These are phyloP conservation scores for Antarctomyces pellizariae DNA, from an alignment of 495 filamentous ascomycete genomes.

Conservation along the genomic window DNA sequence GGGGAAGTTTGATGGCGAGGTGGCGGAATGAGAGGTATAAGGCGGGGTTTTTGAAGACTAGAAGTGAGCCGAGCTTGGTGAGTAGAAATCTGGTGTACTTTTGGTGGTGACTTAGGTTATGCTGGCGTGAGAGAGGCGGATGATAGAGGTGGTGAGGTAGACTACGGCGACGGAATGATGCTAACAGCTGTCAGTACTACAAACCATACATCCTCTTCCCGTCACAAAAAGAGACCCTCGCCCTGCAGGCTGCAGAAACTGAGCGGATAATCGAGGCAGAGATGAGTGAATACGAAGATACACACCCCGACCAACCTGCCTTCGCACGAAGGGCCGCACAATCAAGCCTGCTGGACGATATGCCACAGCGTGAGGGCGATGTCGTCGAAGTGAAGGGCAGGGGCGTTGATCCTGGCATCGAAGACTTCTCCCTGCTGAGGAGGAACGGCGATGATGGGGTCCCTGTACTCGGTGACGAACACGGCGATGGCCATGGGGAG, in stretches of 20 bases:
- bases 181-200: slow-evolving; percentile 42
- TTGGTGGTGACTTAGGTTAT: slow-evolving; percentile 1
- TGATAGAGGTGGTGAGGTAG: slow-evolving; percentile 1
- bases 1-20: slow-evolving; percentile 47
- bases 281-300: slow-evolving; percentile 18
- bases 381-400: too few relatives aligned
- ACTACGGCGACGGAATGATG: slow-evolving; percentile 3
- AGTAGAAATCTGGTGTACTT: slow-evolving; percentile 11
- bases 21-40: slow-evolving; percentile 32
- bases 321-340: too few relatives aligned
- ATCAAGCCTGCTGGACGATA: too few relatives aligned
- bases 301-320: too few relatives aligned
- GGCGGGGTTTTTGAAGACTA: slow-evolving; percentile 58
- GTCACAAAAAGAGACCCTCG: slow-evolving; percentile 22
- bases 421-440: too few relatives aligned
- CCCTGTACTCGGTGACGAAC: too few relatives aligned
- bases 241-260: slow-evolving; percentile 21
- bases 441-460: too few relatives aligned
- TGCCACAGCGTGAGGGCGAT: too few relatives aligned
- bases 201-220: slow-evolving; percentile 58
- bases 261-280: slow-evolving; percentile 23
- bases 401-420: too few relatives aligned
- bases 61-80: slow-evolving; percentile 54
- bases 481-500: too few relatives aligned
- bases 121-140: too few relatives aligned